Percentiles rank a stretch among this genome's conserved stretches.
Conservation (phyloP, 257 asterid species). For the Gentiana dahurica region DNA sequence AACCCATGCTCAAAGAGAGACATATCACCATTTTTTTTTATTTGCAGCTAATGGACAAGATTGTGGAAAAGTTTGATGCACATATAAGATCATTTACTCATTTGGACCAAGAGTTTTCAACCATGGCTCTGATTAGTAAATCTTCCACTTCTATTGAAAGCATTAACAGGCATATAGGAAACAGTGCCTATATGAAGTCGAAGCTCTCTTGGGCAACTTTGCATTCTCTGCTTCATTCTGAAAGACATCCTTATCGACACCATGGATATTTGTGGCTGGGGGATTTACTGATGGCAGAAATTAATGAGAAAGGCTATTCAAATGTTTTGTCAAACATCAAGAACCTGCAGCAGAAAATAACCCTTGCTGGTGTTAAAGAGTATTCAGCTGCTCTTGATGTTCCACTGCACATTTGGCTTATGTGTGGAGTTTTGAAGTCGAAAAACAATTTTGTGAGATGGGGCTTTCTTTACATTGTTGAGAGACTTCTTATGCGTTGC, state of each 20-base stretch:
- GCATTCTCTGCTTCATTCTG: slow-evolving; percentile 98
- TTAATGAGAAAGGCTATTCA: slow-evolving; percentile 55
- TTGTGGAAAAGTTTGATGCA: slow-evolving; percentile 70
- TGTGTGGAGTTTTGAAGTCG: slow-evolving; percentile 94
- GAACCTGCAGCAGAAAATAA: slow-evolving; percentile 65
- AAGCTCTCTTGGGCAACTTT: slow-evolving; percentile 84
- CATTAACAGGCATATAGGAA: slow-evolving; percentile 39
- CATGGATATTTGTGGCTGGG: slow-evolving; percentile 97
- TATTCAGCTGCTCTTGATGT: slow-evolving; percentile 63
- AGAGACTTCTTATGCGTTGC: slow-evolving; percentile 93
- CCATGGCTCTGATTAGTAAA: slow-evolving; percentile 65
- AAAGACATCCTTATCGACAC: slow-evolving; percentile 66
- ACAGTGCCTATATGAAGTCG: slow-evolving; percentile 40
- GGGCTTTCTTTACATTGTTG: slow-evolving; percentile 88
- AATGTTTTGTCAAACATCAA: slow-evolving; percentile 66
- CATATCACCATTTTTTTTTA: slow-evolving; percentile 4
- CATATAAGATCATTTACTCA: slow-evolving; percentile 79
- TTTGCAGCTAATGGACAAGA: slow-evolving; percentile 81
- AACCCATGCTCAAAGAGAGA: not conserved
- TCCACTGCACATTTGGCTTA: slow-evolving; percentile 88
- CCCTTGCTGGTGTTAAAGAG: slow-evolving; percentile 69
- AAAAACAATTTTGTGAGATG: slow-evolving; percentile 56
- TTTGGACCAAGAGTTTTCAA: slow-evolving; percentile 75
- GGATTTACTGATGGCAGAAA: slow-evolving; percentile 82
- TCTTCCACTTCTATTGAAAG: slow-evolving; percentile 58